These are phyloP conservation scores for Trichosanthes cucumerina DNA, from an alignment of 306 rosid species.

Conservation along the genomic window DNA sequence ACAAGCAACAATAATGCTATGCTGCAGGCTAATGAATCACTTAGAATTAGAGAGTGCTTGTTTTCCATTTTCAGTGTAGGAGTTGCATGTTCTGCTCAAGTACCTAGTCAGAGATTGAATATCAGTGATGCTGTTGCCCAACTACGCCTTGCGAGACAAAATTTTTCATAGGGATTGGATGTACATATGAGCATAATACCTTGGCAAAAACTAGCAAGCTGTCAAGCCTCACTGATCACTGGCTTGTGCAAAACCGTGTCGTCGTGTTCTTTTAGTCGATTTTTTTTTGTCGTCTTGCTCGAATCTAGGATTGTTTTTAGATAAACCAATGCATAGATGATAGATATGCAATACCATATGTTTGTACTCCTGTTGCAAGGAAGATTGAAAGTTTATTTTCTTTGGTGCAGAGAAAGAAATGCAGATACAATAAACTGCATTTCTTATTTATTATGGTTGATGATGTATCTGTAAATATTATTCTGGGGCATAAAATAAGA, in stretches of 20 bases:
- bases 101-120: conserved; percentile 7
- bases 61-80: not conserved
- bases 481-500: no score
- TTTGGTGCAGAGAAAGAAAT: not conserved
- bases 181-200: not conserved
- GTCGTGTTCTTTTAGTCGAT: not conserved
- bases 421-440: not conserved
- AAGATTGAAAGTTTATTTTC: not conserved
- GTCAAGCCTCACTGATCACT: not conserved
- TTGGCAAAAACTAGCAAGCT: not conserved
- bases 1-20: not conserved
- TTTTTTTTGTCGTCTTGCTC: not conserved
- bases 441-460: no score
- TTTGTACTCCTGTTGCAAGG: not conserved
- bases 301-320: not conserved
- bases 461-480: no score
- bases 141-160: not conserved
- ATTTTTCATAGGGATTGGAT: not conserved
- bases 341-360: not conserved
- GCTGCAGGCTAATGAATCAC: not conserved
- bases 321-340: not conserved
- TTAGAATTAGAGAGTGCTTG: conserved; percentile 2
- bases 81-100: conserved; percentile 9
- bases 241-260: not conserved
- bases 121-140: not conserved